Base-by-base conservation (phyloP, 768 basidiomycete genomes). In the Coprinopsis strossmayeri region DNA sequence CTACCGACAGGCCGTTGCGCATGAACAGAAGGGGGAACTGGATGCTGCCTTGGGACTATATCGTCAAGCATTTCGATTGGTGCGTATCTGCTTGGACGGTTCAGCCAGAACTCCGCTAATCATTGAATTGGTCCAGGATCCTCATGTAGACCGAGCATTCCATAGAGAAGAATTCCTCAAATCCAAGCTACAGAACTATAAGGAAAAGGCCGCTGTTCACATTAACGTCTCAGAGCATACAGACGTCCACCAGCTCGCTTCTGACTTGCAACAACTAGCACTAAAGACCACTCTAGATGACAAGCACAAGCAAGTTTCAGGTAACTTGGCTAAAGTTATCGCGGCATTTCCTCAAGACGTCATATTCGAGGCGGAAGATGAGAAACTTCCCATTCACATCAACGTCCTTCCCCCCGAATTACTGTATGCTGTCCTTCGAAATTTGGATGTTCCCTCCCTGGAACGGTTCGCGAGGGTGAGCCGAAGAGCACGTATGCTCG, bases 1-100 rank as follows among this genome's bases (percentile, higher is more conserved):
- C 11, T 96, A 95, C 62, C 66, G 75, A 24, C 71, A 66, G 17
- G 92, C 92, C 7, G 74, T 91, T 25, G 71, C 79, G 32, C 71
- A 77, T 39, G 92, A 96, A 62, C 85, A 89, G 59, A 67, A 66
- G 37, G 81, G 90, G 32, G 69, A 85, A 51, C 69, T 91, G 42
- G 86, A 92, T 54, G 79, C 84, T 27, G 92, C 92, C 10, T 64
- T 92, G 9, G 59, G 64, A 21, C 65, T 91, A 5, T 96, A 95
- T 58, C 81, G 89, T 9, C 78, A 79, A 52, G 89, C 89, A 1
- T 93, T 92, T 62, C 78, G 84, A 45, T 66, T 85, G 66, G 72
- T 73, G 62, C 30, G 2, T 34, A 15, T 49, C 48, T 15, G 45
- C 26, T 43, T 21, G 46, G 32, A 47, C 48, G 45, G 46, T 47